These are phyloP conservation scores for Fusarium kyushuense DNA, from an alignment of 2,329 filamentous ascomycete genomes.

Conservation along the genomic window DNA sequence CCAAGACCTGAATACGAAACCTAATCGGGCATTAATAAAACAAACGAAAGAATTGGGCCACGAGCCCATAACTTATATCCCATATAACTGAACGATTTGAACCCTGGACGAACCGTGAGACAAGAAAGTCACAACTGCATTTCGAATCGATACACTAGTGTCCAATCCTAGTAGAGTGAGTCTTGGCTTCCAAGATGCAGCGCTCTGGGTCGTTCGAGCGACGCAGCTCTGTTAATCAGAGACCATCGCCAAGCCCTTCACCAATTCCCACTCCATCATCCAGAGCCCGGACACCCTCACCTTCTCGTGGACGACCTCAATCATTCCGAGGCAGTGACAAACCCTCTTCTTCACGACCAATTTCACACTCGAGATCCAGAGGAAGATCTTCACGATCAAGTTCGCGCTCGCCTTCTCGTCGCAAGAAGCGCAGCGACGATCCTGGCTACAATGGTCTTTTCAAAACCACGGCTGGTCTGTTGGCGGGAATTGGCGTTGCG, in stretches of 20 bases:
- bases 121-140: background rate
- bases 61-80: constrained; percentile 8
- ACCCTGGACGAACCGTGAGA: constrained; percentile 2
- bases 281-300: constrained; percentile 30
- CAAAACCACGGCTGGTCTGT: constrained; percentile 50
- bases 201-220: constrained; percentile 40
- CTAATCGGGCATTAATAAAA: constrained; percentile 9
- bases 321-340: constrained; percentile 11
- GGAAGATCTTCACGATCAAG: constrained; percentile 36
- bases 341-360: constrained; percentile 5
- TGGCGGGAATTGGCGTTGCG: constrained; percentile 53
- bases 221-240: constrained; percentile 33
- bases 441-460: constrained; percentile 45
- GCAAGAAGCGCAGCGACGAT: constrained; percentile 21
- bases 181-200: constrained; percentile 33
- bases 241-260: constrained; percentile 22
- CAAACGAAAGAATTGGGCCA: background rate
- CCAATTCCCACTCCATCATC: constrained; percentile 25
- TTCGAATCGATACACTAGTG: constrained; percentile 2
- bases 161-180: constrained; percentile 13
- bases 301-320: constrained; percentile 32
- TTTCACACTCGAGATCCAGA: constrained; percentile 37
- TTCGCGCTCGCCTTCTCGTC: constrained; percentile 41
- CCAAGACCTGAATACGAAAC: constrained; percentile 13
- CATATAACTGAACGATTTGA: constrained; percentile 12